These are phyloP conservation scores for Coemansia sp. DNA, from an alignment of 192 early-diverging fungal genomes.

Conservation along the genomic window DNA sequence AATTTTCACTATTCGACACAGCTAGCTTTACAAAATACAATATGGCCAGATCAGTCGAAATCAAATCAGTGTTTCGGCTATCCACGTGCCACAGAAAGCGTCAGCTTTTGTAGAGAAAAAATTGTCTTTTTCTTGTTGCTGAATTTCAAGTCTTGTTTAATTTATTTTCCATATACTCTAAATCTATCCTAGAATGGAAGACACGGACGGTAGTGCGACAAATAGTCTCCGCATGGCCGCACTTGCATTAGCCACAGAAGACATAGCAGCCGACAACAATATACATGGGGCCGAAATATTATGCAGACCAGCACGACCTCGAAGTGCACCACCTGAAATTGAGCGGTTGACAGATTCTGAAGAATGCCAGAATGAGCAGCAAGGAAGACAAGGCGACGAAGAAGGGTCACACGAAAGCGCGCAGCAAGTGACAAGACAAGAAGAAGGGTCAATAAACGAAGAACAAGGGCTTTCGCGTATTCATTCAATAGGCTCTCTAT, in stretches of 20 bases:
- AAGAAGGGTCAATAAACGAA: not conserved
- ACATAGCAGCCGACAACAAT: not conserved
- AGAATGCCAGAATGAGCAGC: not conserved
- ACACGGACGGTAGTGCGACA: not conserved
- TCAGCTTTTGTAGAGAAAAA: too few species aligned
- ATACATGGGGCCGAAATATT: not conserved
- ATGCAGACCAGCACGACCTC: not conserved
- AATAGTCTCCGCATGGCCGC: not conserved
- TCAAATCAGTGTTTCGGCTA: too few species aligned
- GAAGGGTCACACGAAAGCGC: not conserved
- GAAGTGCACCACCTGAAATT: not conserved
- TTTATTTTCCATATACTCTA: too few species aligned
- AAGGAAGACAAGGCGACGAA: not conserved
- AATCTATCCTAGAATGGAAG: too few species aligned
- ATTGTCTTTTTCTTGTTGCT: too few species aligned
- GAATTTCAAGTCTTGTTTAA: too few species aligned
- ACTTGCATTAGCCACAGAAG: not conserved
- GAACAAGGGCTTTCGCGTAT: not conserved
- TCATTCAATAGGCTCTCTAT: slow-evolving; percentile 25
- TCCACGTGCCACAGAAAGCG: too few species aligned
- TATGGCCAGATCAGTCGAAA: too few species aligned
- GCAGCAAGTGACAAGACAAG: not conserved
- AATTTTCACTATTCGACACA: too few species aligned
- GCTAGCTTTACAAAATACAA: too few species aligned
- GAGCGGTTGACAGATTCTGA: not conserved